Base-by-base conservation (phyloP, 805 yeast genomes). In the Metschnikowia vanudenii region DNA sequence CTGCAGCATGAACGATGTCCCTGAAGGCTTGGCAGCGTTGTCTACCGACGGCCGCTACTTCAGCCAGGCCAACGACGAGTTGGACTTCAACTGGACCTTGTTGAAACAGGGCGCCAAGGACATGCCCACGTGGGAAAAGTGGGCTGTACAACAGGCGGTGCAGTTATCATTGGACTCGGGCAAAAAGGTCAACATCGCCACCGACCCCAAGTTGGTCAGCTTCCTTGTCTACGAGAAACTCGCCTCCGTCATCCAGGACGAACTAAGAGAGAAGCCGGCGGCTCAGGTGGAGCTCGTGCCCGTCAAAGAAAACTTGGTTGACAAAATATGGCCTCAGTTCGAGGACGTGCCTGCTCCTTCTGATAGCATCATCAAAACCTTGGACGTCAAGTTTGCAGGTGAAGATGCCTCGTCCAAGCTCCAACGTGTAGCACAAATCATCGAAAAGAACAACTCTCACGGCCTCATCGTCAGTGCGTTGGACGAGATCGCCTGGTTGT, bases 321-420 rank as follows among this genome's bases (percentile, higher is more conserved):
- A 88, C 56, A 56, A 59, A 20, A 82, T 90, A 16, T 90, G 96
- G 96, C 68, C 69, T 6, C 56, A 70, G 10, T 82, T 81, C 57
- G 92, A 88, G 67, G 74, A 74, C 18, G 56, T 71, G 7, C 97
- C 97, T 19, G 59, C 55, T 4, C 24, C 56, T 10, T 71, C 88
- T 46, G 73, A 80, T 19, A 60, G 71, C 13, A 75, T 74, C 37
- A 71, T 91, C 39, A 63, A 74, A 29, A 62, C 72, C 20, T 74
- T 88, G 45, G 78, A 73, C 41, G 58, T 65, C 3, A 69, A 80
- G 51, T 84, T 63, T 61, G 69, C 87, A 5, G 99, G 98, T 38
- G 85, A 81, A 62, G 60, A 76, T 1, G 77, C 80, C 32, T 59
- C 66, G 34, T 71, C 76, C 2, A 94, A 94, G 63, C 65, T 88